phyloP scores from a whole-genome alignment of 129 eudicot genomes.

The Flaveria trinervia region DNA sequence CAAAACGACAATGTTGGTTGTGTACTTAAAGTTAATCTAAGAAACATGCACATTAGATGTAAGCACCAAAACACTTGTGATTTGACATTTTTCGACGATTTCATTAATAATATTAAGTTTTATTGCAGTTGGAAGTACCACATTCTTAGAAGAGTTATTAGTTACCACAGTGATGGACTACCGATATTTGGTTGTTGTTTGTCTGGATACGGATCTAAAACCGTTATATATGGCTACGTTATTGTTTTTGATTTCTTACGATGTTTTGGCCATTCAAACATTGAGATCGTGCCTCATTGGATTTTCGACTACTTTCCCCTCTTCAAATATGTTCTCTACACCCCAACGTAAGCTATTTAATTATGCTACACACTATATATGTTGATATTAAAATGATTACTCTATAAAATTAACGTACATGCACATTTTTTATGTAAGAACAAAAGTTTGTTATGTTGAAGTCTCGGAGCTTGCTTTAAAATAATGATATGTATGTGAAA shows the following conservation, averaged over 20 bases:
- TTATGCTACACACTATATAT: neutral
- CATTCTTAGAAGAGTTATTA: constrained; percentile 67
- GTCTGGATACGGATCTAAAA: constrained; percentile 69
- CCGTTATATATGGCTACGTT: constrained; percentile 54
- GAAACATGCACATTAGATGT: neutral
- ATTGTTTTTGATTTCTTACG: constrained; percentile 70
- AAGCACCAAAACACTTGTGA: neutral
- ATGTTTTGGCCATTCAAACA: constrained; percentile 73
- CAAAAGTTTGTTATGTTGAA: too few species aligned
- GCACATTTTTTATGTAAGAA: neutral
- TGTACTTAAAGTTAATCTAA: neutral
- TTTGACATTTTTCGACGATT: neutral
- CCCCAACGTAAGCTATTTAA: constrained; percentile 72
- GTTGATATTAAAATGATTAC: neutral
- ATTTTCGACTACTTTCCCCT: constrained; percentile 60
- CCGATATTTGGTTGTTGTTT: constrained; percentile 58
- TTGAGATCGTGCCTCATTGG: constrained; percentile 69
- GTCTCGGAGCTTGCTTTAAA: neutral
- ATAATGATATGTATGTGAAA: too few species aligned
- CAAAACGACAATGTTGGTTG: neutral
- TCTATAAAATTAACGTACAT: neutral
- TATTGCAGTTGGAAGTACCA: constrained; percentile 67
- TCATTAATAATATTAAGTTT: neutral
- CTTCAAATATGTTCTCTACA: constrained; percentile 53
- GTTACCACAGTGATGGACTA: constrained; percentile 50